phyloP scores from a whole-genome alignment of 345 rosid genomes.

The Rhodamnia argentea region DNA sequence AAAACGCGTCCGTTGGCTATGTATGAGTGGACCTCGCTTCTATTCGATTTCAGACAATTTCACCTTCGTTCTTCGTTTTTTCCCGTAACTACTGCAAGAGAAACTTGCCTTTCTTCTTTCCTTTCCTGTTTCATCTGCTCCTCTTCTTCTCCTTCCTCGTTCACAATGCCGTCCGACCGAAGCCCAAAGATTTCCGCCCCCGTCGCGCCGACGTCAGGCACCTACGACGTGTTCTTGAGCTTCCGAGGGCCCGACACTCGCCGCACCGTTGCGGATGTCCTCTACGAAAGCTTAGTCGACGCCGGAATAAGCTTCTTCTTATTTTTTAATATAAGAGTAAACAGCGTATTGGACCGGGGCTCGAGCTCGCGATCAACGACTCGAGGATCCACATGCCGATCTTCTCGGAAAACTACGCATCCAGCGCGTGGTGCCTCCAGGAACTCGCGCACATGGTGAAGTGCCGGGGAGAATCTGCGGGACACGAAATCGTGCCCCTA shows the following conservation, averaged over 20 bases:
- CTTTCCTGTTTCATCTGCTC: not conserved
- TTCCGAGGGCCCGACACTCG: not conserved
- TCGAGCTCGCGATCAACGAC: not conserved
- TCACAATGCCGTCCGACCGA: not conserved
- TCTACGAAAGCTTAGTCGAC: accelerated
- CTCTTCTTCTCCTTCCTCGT: not conserved
- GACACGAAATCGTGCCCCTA: not conserved
- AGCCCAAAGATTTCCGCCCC: not conserved
- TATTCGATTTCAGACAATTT: not conserved
- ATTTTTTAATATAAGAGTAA: too few relatives aligned
- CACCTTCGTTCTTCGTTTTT: not conserved
- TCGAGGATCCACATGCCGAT: not conserved
- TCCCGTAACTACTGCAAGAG: not conserved
- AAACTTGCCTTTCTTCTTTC: not conserved
- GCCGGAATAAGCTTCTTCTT: too few relatives aligned
- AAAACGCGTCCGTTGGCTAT: too few relatives aligned
- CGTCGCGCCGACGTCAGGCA: not conserved
- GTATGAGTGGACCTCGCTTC: not conserved
- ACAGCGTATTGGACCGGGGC: not conserved
- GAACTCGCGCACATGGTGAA: not conserved
- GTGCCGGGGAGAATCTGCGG: accelerated
- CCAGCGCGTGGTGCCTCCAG: not conserved
- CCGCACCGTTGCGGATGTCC: not conserved
- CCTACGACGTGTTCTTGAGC: not conserved
- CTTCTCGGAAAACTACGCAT: not conserved